Evolutionary conservation across 176 grass and related monocot genomes (phyloP), one percentile per base, ranked within the genome.

Genomic region (Pharus latifolius): DNA sequence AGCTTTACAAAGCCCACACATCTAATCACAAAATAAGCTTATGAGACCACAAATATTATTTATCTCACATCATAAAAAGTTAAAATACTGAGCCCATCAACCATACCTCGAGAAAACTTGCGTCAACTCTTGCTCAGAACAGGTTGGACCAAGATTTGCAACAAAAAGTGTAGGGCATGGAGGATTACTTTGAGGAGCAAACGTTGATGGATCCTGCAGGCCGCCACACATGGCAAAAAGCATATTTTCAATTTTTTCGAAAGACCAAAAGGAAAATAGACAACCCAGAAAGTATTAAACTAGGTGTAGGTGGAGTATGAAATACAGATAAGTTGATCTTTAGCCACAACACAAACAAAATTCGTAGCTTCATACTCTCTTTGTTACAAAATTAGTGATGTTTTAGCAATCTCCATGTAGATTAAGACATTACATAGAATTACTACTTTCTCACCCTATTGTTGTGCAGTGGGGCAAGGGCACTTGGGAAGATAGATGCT

Each of bases 101-200:
- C 2, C 10, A 78, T 85, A 99, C 95, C 95, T 94, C 33, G 74
- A 90, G 60, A 99, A 91, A 65, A 91, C 81, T 85, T 99, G 84
- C 65, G 45, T 73, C 49, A 99, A 53, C 75, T 99, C 90, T 75
- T 81, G 66, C 27, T 99, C 82, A 17, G 87, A 85, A 79, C 76
- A 92, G 54, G 75, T 73, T 53, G 79, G 87, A 72, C 84, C 90
- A 31, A 99, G 87, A 77, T 99, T 93, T 6, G 90, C 81, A 63
- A 99, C 90, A 85, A 94, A 99, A 13, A 99, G 84, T 23, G 95
- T 99, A 50, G 90, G 82, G 25, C 95, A 99, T 46, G 87, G 81
- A 70, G 82, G 87, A 65, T 99, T 99, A 41, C 52, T 80, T 78
- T 94, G 90, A 65, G 81, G 67, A 30, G 37, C 72, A 88, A 84